Base-by-base conservation (phyloP, 495 filamentous ascomycete species). In the Hamigera avellanea region DNA sequence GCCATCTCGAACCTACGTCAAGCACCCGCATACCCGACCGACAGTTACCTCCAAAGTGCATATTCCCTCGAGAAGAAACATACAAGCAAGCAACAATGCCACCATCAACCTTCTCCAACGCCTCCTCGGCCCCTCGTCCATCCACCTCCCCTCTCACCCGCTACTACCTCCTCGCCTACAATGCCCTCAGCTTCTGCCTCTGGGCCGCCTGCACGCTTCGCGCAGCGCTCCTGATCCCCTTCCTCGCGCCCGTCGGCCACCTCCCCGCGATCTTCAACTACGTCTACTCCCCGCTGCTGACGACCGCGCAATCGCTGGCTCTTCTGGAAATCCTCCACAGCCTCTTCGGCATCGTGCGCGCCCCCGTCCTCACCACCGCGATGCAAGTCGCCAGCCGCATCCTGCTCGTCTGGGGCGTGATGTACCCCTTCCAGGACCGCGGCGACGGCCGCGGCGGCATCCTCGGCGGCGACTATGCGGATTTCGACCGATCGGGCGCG, bases 361-460 rank as follows among this genome's bases (percentile, higher is more conserved):
- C 87, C 6, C 86, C 88, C 0, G 44, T 95, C 56, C 45, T 76
- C 41, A 96, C 89, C 2, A 95, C 89, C 8, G 55, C 69, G n/a
- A 81, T 94, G 70, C 89, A 96, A 59, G 86, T 95, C 31, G 69
- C 80, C 13, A 78, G 69, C 33, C 83, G 89, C 8, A 65, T 94
- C 39, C 69, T 93, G 31, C 76, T 96, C 30, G 77, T 93, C 33
- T 93, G 86, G 85, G 79, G 74, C 16, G 65, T 96, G 33, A 70
- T 80, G 45, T 61, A 63, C 48, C 66, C 59, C 27, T 93, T 86
- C 65, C 76, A 73, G n/a, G 60, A 63, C 26, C 68, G 28, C 21
- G 28, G 38, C 4, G 45, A 40, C 19, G 31, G 26, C 16, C 53
- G 44, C 10, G 45, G 38, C 1, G 50, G 53, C 1, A 56, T 62